Evolutionary conservation across 2,329 filamentous ascomycete species (phyloP), one percentile per base, ranked within the genome.

Genomic region (Acrodontium crateriforme): DNA sequence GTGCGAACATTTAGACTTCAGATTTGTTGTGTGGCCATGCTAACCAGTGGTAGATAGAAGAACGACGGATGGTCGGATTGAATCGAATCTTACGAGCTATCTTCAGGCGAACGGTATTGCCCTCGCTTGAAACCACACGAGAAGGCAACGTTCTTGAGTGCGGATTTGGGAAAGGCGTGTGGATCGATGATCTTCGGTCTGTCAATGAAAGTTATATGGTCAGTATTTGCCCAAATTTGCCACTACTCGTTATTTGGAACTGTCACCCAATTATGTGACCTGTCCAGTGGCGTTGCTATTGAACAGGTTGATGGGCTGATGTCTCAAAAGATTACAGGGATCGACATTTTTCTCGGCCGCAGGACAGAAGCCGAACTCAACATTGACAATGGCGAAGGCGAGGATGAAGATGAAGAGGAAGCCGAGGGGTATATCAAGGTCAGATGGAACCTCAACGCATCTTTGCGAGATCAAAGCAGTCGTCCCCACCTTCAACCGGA

Each of bases 121-220:
- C 45, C 5, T n/a, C n/a, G n/a, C n/a, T n/a, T n/a, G n/a, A 15
- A 21, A 7, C 34, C 36, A 6, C 30, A 37, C 9, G 47, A 50
- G 6, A 34, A 41, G 18, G 36, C 37, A 3, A 14, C 21, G 17
- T 38, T 52, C 40, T 54, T 6, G 50, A 54, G 10, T 53, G 49
- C 26, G 50, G 50, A 2, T 45, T 37, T 30, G 49, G 48, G 5
- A 44, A 45, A 28, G 45, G 46, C 7, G 44, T 44, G 4, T 54
- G 50, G 50, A 42, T 50, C 8, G 47, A 50, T 10, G 34, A 40
- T 14, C 32, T 52, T 5, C 36, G 48, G 23, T 58, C 69, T 13
- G 35, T 37, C 17, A 38, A 42, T 26, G 24, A 36, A 14, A 12
- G 22, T 24, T 13, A 12, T 11, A 7, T 10, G n/a, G 17, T 12